phyloP scores from a whole-genome alignment of 164 flowering plant genomes.

The Nelumbo lutea region DNA sequence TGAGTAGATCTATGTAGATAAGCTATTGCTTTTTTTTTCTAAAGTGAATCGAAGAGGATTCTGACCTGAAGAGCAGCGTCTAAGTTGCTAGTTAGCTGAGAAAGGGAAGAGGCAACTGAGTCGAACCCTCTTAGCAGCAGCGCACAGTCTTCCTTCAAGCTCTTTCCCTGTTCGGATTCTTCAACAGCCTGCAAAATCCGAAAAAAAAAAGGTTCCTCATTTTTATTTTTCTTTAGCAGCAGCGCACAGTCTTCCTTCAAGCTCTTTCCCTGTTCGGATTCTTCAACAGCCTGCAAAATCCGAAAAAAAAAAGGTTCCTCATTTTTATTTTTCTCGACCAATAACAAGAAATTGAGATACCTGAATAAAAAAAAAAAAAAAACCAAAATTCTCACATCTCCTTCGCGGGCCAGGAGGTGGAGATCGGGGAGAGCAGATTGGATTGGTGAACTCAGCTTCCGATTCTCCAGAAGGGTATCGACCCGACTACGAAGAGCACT shows the following conservation, averaged over 20 bases:
- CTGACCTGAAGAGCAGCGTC: constrained; percentile 70
- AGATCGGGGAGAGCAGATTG: background rate
- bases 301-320: background rate
- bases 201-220: background rate
- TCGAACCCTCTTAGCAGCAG: constrained; percentile 90
- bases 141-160: constrained; percentile 64
- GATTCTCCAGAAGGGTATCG: constrained; percentile 56
- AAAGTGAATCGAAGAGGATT: background rate
- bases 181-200: constrained; percentile 23
- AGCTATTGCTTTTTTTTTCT: background rate
- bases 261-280: constrained; percentile 25
- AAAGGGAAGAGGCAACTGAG: constrained; percentile 59
- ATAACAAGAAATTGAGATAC: background rate
- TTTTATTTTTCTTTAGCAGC: constrained; percentile 35
- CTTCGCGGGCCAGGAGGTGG: constrained; percentile 4
- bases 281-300: constrained; percentile 27
- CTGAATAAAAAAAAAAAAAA: background rate
- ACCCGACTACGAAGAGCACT: constrained; percentile 52
- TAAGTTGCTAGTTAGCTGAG: constrained; percentile 59
- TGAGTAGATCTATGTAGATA: too few relatives aligned
- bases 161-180: constrained; percentile 25
- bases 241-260: constrained; percentile 71
- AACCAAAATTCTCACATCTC: constrained; percentile 14
- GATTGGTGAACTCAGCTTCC: constrained; percentile 15
- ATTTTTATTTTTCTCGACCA: background rate